Base-by-base conservation (phyloP, 2,329 filamentous ascomycete genomes). In the Falciphora oryzae region DNA sequence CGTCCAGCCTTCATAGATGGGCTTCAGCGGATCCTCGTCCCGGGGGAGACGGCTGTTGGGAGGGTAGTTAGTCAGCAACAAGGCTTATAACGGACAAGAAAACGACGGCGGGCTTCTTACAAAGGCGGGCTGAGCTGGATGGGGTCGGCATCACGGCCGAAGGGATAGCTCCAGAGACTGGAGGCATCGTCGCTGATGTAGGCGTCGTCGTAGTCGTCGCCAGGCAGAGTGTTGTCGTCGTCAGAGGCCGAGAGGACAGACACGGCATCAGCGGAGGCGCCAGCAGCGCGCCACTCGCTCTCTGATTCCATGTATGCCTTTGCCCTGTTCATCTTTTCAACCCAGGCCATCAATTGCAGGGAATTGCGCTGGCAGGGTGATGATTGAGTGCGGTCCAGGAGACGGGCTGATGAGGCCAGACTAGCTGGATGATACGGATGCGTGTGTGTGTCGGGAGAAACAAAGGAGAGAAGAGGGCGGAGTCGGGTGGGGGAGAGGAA, bases 1-100 rank as follows among this genome's bases (percentile, higher is more conserved):
- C 18, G 65, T 67, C 69, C 69, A 73, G n/a, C 69, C 71, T 62
- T 74, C 72, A 53, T 73, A 73, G 28, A 71, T 68, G 8, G 69
- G 64, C 63, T 68, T 65, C 2, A 65, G 68, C 6, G 65, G 59
- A 31, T 64, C 64, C 10, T 72, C 68, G 6, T 63, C 66, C 59
- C 62, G 62, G 57, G 66, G 62, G 18, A 72, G 65, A 22, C 61
- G 63, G 64, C 71, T 73, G 63, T 35, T 27, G 57, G 57, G 6
- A 31, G 57, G 11, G 28, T 16, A 11, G 22, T 22, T n/a, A 7
- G 22, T 53, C 16, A 53, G 44, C 44, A n/a, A 7, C 22, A n/a
- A n/a, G 44, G 6, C 44, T 7, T 13, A 53, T 53, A 22, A 22
- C 22, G 8, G 16, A 2, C 3, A 10, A 29, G 25, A 28, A 2